Evolutionary conservation across 352 stramenopile species (phyloP).

Genomic region (Elongisporangium senticosum): DNA sequence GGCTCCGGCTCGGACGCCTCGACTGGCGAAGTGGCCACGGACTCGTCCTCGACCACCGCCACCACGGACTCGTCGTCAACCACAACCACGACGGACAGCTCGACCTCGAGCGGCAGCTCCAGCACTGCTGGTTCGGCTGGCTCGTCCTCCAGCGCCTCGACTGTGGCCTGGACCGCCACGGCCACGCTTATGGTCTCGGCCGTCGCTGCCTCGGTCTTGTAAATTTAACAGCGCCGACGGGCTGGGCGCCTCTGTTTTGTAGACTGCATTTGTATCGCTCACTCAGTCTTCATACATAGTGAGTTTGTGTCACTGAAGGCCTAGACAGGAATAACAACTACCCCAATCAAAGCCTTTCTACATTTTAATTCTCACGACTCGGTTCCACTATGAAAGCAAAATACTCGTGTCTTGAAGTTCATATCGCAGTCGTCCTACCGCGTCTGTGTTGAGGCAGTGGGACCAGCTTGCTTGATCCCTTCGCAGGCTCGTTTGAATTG

Average conservation of each 20-base stretch:
- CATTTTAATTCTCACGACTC: no score
- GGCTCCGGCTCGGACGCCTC: background rate
- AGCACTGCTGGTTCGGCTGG: background rate
- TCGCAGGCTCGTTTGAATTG: no score
- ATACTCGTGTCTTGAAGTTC: no score
- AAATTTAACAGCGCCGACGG: background rate
- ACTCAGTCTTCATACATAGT: background rate
- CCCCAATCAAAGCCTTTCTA: no score
- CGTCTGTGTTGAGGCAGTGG: no score
- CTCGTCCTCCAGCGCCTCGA: slow-evolving; percentile 5
- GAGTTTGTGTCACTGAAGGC: slow-evolving; percentile 2
- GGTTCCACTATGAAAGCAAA: no score
- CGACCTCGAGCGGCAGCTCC: background rate
- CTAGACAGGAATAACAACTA: no score
- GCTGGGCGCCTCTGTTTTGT: background rate
- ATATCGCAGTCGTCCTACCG: no score
- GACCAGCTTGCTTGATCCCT: no score
- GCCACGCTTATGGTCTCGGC: background rate
- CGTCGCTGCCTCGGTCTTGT: background rate
- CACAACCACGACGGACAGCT: background rate
- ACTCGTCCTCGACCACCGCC: background rate
- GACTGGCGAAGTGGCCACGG: background rate
- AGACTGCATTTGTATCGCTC: background rate
- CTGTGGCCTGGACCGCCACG: slow-evolving; percentile 3
- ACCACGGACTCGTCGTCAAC: background rate